A percentile compares a stretch with the other conserved stretches of the same genome.
Conservation (phyloP, 1,139 yeast species). For the Taphrina populina region DNA sequence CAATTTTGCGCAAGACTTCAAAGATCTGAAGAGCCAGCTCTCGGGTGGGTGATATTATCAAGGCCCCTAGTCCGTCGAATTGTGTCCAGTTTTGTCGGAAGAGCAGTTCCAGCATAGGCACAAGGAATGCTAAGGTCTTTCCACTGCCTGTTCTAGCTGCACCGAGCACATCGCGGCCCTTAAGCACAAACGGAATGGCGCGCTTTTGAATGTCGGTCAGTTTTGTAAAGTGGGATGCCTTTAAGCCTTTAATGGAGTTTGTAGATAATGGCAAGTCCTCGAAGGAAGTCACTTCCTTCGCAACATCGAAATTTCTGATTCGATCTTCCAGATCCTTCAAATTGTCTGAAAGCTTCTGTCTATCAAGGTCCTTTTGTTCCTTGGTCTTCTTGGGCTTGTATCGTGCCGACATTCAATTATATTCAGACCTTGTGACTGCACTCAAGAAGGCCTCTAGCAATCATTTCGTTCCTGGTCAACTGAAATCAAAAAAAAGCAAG, state of each 20-base stretch:
- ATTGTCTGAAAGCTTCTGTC: conserved; percentile 50
- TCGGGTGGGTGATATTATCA: conserved; percentile 88
- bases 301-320: conserved; percentile 37
- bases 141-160: conserved; percentile 98
- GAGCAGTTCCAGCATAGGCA: conserved; percentile 53
- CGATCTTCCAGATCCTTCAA: conserved; percentile 49
- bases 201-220: conserved; percentile 84
- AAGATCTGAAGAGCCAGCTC: conserved; percentile 92
- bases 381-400: conserved; percentile 26
- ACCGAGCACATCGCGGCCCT: conserved; percentile 81
- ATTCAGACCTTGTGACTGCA: too few species aligned
- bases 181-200: conserved; percentile 72
- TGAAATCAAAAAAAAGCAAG: too few species aligned
- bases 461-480: too few species aligned
- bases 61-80: conserved; percentile 87
- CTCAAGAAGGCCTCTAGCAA: too few species aligned
- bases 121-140: conserved; percentile 84
- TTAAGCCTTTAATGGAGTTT: conserved; percentile 54
- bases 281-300: conserved; percentile 14
- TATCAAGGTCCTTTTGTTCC: conserved; percentile 31
- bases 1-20: conserved; percentile 82
- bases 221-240: conserved; percentile 62
- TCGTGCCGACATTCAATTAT: conserved; percentile 20
- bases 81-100: conserved; percentile 78
- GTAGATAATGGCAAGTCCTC: conserved; percentile 32